phyloP scores from a whole-genome alignment of 768 basidiomycete species.

The Rubroboletus satanas region DNA sequence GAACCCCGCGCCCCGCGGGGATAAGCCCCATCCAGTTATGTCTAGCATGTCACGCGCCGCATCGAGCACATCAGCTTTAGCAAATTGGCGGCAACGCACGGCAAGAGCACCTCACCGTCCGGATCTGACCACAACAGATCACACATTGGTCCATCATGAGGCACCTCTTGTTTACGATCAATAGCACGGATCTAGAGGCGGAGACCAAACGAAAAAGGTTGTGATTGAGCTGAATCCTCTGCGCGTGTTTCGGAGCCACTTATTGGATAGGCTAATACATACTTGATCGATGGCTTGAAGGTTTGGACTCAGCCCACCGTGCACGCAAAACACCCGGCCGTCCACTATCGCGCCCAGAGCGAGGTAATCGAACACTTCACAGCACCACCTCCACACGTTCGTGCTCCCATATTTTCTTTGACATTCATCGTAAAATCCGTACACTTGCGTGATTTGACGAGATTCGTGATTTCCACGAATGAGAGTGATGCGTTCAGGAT shows the following conservation, averaged over 20 bases:
- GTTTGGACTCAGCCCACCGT: slow-evolving; percentile 92
- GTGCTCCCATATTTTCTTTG: slow-evolving; percentile 91
- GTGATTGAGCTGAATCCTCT: slow-evolving; percentile 16
- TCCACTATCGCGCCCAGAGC: slow-evolving; percentile 95
- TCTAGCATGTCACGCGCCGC: slow-evolving; percentile 41
- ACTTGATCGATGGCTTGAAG: slow-evolving; percentile 88
- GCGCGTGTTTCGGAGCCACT: slow-evolving; percentile 19
- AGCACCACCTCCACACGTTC: slow-evolving; percentile 98
- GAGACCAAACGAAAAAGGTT: slow-evolving; percentile 18
- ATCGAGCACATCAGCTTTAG: slow-evolving; percentile 23
- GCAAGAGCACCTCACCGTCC: slow-evolving; percentile 57
- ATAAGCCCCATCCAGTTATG: slow-evolving; percentile 92
- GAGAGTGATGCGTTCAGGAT: slow-evolving; percentile 94
- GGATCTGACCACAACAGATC: slow-evolving; percentile 99
- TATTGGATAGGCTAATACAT: slow-evolving; percentile 22
- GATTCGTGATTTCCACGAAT: slow-evolving; percentile 98
- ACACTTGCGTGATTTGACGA: slow-evolving; percentile 94
- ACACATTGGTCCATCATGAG: slow-evolving; percentile 98
- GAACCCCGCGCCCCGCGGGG: slow-evolving; percentile 96
- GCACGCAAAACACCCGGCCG: slow-evolving; percentile 94
- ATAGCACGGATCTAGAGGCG: slow-evolving; percentile 78
- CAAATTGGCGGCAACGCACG: slow-evolving; percentile 6
- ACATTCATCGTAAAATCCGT: slow-evolving; percentile 95
- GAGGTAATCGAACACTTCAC: slow-evolving; percentile 97
- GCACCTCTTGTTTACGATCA: slow-evolving; percentile 95